Percentiles rank a stretch among this genome's conserved stretches.
Evolutionary conservation across 768 basidiomycete species (phyloP).

Genomic region (Boletus edulis): DNA sequence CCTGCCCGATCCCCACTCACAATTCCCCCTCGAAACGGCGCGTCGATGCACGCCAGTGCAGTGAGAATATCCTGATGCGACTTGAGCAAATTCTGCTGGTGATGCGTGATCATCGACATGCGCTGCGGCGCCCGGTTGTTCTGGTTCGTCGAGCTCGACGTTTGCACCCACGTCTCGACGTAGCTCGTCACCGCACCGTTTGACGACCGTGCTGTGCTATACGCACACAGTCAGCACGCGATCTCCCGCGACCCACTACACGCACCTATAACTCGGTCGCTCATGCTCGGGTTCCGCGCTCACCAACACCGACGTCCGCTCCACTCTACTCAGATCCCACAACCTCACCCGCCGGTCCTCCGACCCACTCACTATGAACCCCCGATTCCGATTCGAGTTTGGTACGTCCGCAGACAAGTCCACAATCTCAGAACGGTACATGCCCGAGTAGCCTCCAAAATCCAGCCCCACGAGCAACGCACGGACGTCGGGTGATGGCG

Average conservation of each 20-base stretch:
- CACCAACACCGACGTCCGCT: conserved; percentile 76
- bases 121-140: conserved; percentile 71
- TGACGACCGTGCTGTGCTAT: conserved; percentile 33
- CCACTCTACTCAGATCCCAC: conserved; percentile 79
- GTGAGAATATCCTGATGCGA: conserved; percentile 91
- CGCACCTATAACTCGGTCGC: conserved; percentile 73
- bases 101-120: conserved; percentile 74
- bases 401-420: conserved; percentile 41
- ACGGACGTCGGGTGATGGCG: conserved; percentile 65
- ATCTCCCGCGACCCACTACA: background rate
- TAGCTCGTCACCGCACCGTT: conserved; percentile 49
- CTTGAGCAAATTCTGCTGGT: conserved; percentile 80
- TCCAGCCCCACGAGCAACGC: conserved; percentile 71
- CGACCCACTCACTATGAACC: conserved; percentile 85
- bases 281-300: conserved; percentile 76
- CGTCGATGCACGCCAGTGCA: conserved; percentile 81
- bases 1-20: conserved; percentile 92
- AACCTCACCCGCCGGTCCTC: conserved; percentile 85
- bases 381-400: conserved; percentile 45
- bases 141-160: conserved; percentile 42
- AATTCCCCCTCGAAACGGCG: conserved; percentile 89
- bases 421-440: conserved; percentile 51
- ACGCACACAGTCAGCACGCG: conserved; percentile 1
- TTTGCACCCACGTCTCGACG: conserved; percentile 61
- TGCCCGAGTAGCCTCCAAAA: conserved; percentile 65